Base-by-base conservation (phyloP, 352 stramenopile genomes). In the Globisporangium viniferum region DNA sequence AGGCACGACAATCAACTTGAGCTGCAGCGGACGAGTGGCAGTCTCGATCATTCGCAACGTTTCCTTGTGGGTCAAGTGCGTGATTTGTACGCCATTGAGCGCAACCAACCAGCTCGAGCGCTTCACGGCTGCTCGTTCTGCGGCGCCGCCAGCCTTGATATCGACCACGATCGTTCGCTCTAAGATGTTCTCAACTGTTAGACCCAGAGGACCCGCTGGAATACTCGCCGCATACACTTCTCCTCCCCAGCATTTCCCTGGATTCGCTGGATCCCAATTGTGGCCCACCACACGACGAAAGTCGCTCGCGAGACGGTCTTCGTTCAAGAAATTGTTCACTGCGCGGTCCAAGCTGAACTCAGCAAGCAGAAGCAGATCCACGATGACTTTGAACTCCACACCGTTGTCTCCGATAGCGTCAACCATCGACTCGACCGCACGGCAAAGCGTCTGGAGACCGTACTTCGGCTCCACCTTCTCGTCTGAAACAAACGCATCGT, bases 101-200 rank as follows among this genome's bases (percentile, higher is more conserved):
- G 78, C 79, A 24, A 96, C 83, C 1, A 96, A 78, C 89, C 87
- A 96, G 59, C 87, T 95, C 33, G 85, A 92, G 24, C 84, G 80
- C 66, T 88, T 92, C n/a, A 96, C 82, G 15, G 85, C 79, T 5
- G 87, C 89, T 8, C 81, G 81, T 27, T 92, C 82, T 35, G 87
- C 89, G 48, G 87, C 86, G 22, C 86, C 86, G 33, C 81, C 82
- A 41, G 86, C 76, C 75, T 95, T 96, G 65, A 96, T 94, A 49
- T 95, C 88, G 22, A 96, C 89, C 41, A 96, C 85, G 51, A 96
- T 93, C 24, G 89, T 96, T 60, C 89, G 80, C 77, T 82, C 59
- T 10, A 72, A 12, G 10, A 95, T 93, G 41, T 96, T 96, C 64
- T 96, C 89, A n/a, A 96, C 89, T 0, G 89, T 96, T 29, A 96